Evolutionary conservation across 768 basidiomycete species (phyloP), one percentile per base, ranked within the genome.

Genomic region (Termitomyces sp.): DNA sequence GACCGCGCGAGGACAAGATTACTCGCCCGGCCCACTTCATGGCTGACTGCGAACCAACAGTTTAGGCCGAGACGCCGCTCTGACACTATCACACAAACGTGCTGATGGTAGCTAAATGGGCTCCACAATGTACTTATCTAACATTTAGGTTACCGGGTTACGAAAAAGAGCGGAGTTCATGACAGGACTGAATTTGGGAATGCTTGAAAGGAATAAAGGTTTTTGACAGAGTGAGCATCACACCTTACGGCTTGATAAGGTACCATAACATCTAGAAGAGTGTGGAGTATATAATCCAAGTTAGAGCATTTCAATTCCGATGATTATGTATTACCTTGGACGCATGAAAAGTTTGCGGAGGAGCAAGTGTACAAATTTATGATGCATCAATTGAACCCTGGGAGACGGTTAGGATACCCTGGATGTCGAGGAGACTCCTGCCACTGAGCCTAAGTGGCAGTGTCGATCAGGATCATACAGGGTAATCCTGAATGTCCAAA

Each of bases 391-490:
- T 49, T 45, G 57, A 55, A 57, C 61, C 61, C 58, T 56, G 61
- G 18, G 41, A n/a, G 41, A 42, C 41, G 8, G 47, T 22, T 20
- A 4, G 22, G 18, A 57, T 49, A 64, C 63, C 60, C 60, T 64
- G 60, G 42, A 57, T 49, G 54, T 55, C 48, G 59, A 30, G 24
- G 41, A 64, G 41, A 42, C n/a, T 16, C n/a, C 41, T 20, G 55
- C 24, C 22, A 16, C 53, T 44, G 33, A 56, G 15, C 41, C 52
- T 31, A 9, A 27, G 64, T 65, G 64, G 64, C 64, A 49, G 64
- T 65, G 64, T 51, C 58, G 64, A 65, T 65, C 64, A 54, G 49
- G 55, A 62, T 63, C 63, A 62, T 54, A 33, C 53, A 61, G 55
- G 60, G 60, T 54, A 55, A 39, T 34, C 24, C 53, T 55, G 30